Evolutionary conservation across 768 basidiomycete genomes (phyloP).

Genomic region (Xerocomus brunneocitrinus): DNA sequence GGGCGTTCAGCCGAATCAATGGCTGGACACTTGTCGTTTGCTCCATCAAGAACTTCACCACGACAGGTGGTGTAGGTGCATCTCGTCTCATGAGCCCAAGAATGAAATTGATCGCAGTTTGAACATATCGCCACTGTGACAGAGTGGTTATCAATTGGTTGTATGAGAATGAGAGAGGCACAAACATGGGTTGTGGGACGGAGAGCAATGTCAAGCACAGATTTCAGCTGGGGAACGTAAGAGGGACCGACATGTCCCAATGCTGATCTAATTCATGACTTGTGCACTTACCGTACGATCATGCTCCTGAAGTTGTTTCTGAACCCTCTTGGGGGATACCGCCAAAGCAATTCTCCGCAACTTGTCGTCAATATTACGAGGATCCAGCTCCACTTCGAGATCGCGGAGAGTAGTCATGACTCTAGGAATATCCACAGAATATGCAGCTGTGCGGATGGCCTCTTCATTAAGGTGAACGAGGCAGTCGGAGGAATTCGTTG

Average conservation of each 20-base stretch:
- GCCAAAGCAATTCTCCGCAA: constrained; percentile 42
- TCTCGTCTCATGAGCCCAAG: constrained; percentile 63
- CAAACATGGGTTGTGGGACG: constrained; percentile 69
- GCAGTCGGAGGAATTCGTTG: constrained; percentile 56
- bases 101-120: constrained; percentile 64
- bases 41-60: constrained; percentile 60
- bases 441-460: constrained; percentile 57
- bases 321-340: constrained; percentile 40
- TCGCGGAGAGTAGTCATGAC: constrained; percentile 45
- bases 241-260: background rate
- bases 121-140: constrained; percentile 76
- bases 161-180: constrained; percentile 3
- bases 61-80: constrained; percentile 43
- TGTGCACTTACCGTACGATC: constrained; percentile 41
- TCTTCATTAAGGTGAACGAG: constrained; percentile 60
- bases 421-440: constrained; percentile 44
- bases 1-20: constrained; percentile 57
- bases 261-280: background rate
- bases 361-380: constrained; percentile 36
- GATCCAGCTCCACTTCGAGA: constrained; percentile 49
- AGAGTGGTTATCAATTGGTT: constrained; percentile 6
- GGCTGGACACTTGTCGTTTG: constrained; percentile 70
- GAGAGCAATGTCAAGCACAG: constrained; percentile 56
- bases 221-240: constrained; percentile 42
- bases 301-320: constrained; percentile 45